Conservation (phyloP, 140 eudicot genomes). For the Erigeron philadelphicus region DNA sequence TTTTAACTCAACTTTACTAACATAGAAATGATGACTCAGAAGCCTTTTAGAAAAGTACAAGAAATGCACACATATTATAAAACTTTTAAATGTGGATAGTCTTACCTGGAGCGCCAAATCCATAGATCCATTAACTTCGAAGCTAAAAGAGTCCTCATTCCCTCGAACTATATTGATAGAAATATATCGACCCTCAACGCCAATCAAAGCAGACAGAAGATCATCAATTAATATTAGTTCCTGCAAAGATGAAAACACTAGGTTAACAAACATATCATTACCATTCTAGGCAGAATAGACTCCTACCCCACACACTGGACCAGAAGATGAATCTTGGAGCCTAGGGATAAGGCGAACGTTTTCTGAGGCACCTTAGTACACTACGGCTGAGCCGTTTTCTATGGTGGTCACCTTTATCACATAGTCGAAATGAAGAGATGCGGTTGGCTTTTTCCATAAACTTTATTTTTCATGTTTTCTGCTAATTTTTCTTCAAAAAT, state of each 20-base stretch:
- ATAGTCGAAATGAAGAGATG: background rate
- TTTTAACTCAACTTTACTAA: background rate
- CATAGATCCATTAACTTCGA: slow-evolving; percentile 87
- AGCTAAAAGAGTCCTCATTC: slow-evolving; percentile 44
- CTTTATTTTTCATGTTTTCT: background rate
- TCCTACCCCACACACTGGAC: too few species aligned
- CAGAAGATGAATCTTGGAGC: background rate
- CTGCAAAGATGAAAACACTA: slow-evolving; percentile 38
- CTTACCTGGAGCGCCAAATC: slow-evolving; percentile 88
- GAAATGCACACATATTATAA: slow-evolving; percentile 5
- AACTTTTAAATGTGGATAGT: slow-evolving; percentile 11
- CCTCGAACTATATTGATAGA: slow-evolving; percentile 50
- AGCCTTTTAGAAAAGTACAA: background rate
- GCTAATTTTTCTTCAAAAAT: background rate
- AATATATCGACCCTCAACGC: slow-evolving; percentile 81
- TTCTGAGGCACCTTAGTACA: background rate
- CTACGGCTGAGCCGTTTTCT: background rate
- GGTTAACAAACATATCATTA: background rate
- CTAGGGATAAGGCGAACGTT: background rate
- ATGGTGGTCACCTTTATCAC: background rate
- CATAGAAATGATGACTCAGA: background rate
- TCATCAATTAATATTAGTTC: slow-evolving; percentile 86
- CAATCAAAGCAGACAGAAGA: slow-evolving; percentile 71
- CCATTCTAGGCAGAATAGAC: background rate
- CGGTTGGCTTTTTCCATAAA: background rate